phyloP scores from a whole-genome alignment of 2,329 filamentous ascomycete genomes.

The Rasamsonia emersonii region DNA sequence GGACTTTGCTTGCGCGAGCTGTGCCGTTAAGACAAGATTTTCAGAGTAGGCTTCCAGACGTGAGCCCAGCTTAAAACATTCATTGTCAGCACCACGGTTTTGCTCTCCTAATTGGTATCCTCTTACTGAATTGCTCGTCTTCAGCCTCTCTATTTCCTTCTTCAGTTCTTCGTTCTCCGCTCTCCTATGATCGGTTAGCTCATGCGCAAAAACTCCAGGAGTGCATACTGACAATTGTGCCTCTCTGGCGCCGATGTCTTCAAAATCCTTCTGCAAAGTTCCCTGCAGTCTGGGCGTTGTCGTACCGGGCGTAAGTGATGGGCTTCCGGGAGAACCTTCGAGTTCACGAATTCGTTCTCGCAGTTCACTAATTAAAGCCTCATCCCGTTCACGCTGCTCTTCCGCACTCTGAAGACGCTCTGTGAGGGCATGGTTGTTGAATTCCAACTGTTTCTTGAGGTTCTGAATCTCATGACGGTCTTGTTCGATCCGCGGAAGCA shows the following conservation, averaged over 20 bases:
- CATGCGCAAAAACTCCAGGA: not conserved
- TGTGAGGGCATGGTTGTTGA: constrained; percentile 40
- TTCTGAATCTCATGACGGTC: constrained; percentile 40
- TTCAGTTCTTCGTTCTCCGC: constrained; percentile 32
- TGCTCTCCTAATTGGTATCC: constrained; percentile 9
- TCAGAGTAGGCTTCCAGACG: constrained; percentile 26
- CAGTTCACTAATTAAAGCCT: constrained; percentile 33
- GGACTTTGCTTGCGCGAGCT: constrained; percentile 25
- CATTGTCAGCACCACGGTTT: constrained; percentile 8
- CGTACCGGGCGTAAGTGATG: constrained; percentile 27
- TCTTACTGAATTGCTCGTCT: constrained; percentile 10
- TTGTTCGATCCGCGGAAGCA: constrained; percentile 40
- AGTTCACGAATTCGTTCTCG: constrained; percentile 35
- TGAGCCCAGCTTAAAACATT: constrained; percentile 16
- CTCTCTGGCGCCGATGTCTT: constrained; percentile 31
- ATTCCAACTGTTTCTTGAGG: constrained; percentile 40
- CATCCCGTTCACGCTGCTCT: constrained; percentile 35
- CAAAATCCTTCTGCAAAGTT: constrained; percentile 34
- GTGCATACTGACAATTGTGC: constrained; percentile 27
- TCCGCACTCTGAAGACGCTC: constrained; percentile 35
- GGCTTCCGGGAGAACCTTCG: constrained; percentile 31
- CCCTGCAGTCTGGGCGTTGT: constrained; percentile 31
- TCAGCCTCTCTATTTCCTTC: constrained; percentile 27
- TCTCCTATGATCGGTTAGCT: constrained; percentile 25
- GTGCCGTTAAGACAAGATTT: constrained; percentile 21